phyloP scores from a whole-genome alignment of 2,329 filamentous ascomycete species.

The Nemania bipapillata region DNA sequence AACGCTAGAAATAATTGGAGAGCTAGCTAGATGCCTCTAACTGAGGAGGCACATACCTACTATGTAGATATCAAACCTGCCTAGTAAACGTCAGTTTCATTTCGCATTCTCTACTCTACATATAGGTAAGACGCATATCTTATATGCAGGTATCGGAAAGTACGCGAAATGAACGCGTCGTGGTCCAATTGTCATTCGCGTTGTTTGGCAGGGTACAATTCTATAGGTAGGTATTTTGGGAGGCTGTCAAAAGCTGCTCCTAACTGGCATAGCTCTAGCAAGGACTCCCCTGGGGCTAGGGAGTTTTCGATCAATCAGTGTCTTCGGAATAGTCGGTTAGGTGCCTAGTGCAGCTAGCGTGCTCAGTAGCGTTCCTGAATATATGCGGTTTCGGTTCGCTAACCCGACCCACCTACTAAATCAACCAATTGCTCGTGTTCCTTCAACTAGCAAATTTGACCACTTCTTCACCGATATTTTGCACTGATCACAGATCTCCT shows the following conservation, averaged over 20 bases:
- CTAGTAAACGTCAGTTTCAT: no score
- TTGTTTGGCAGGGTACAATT: conserved; percentile 1
- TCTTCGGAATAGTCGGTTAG: neutral
- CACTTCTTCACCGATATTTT: conserved; percentile 46
- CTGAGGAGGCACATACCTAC: neutral
- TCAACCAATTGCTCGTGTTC: conserved; percentile 40
- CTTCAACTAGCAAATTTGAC: conserved; percentile 40
- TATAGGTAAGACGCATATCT: no score
- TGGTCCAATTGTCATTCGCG: conserved; percentile 19
- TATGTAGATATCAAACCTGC: conserved; percentile 19
- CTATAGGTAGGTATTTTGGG: neutral
- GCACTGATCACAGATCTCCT: conserved; percentile 28
- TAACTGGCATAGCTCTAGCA: neutral
- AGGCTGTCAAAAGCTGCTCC: conserved; percentile 15
- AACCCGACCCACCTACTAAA: conserved; percentile 34
- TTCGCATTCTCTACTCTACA: neutral
- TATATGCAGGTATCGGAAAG: neutral
- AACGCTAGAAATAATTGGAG: no score
- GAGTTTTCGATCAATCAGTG: neutral
- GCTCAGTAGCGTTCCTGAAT: neutral
- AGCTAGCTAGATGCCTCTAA: no score
- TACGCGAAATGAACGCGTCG: conserved; percentile 38
- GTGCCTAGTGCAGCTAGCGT: neutral
- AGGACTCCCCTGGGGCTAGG: neutral
- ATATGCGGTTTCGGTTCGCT: conserved; percentile 8